Evolutionary conservation across 148 eudicot genomes (phyloP), one percentile per base, ranked within the genome.

Genomic region (Cornus kousa): DNA sequence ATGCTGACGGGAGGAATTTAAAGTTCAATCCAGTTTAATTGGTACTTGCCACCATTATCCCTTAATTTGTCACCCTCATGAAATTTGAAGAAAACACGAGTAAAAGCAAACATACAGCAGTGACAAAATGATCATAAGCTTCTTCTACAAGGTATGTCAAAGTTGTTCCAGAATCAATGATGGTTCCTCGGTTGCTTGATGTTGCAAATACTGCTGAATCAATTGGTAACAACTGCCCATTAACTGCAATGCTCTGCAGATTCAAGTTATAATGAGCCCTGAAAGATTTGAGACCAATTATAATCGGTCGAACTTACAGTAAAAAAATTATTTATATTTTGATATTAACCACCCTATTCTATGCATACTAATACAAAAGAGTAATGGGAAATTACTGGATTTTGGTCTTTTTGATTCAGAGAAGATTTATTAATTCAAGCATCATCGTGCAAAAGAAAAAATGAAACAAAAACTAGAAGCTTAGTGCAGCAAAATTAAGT

Each of bases 101-200:
- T 5, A 82, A 72, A 60, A 20, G 40, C 13, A 23, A 76, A 87
- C 99, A 88, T 80, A 96, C 99, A 73, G 91, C 92, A 74, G 71
- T 86, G 72, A 93, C 89, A 82, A 96, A 90, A 76, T 97, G 93
- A 72, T 90, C 91, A 86, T 88, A 96, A 75, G 95, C 98, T 80
- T 87, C 98, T 87, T 88, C 98, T 39, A 93, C 90, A 33, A 96
- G 90, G 79, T 93, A 96, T 68, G 98, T 88, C 87, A 93, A 86
- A 62, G 99, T 96, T 69, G 99, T 96, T 86, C 99, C 99, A 72
- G 99, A 87, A 85, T 96, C 99, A 75, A 96, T 86, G 53, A 96
- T 93, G 74, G 98, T 93, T 81, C 99, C 99, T 81, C 83, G 82
- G 82, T 80, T 86, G 77, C 73, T 86, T 50, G 98, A 92, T 74